These are phyloP conservation scores for Kurtzmaniella natalensis DNA, from an alignment of 1,139 yeast species.

Conservation along the genomic window DNA sequence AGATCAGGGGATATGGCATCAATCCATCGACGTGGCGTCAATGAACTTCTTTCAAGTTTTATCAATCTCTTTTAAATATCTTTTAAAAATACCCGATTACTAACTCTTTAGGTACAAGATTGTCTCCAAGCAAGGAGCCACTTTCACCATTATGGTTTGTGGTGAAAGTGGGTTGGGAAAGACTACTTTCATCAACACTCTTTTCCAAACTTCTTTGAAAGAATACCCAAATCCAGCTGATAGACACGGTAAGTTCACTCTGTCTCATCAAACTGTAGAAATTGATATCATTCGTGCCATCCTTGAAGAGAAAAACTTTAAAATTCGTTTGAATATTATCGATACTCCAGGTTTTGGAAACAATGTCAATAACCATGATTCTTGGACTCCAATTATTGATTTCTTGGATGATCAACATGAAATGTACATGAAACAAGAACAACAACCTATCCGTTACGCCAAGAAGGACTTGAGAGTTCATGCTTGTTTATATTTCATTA, in stretches of 20 bases:
- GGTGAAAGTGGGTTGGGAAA: conserved; percentile 96
- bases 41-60: too few relatives aligned
- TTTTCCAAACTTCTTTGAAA: conserved; percentile 72
- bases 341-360: conserved; percentile 99
- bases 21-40: too few relatives aligned
- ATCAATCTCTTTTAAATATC: too few relatives aligned
- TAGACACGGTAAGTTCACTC: conserved; percentile 63
- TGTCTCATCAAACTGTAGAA: conserved; percentile 79
- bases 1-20: too few relatives aligned
- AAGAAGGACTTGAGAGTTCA: conserved; percentile 88
- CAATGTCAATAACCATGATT: conserved; percentile 85
- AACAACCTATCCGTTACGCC: conserved; percentile 74
- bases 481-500: conserved; percentile 89
- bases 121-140: conserved; percentile 83
- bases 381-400: conserved; percentile 93
- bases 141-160: conserved; percentile 89
- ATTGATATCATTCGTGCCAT: conserved; percentile 87
- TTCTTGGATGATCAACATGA: conserved; percentile 97
- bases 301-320: conserved; percentile 88
- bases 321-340: conserved; percentile 76
- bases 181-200: conserved; percentile 90
- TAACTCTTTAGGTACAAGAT: conserved; percentile 61
- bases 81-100: too few relatives aligned
- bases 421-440: conserved; percentile 90
- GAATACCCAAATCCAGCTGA: conserved; percentile 58